These are phyloP conservation scores for Coemansia sp. DNA, from an alignment of 192 early-diverging fungal genomes.

Conservation along the genomic window DNA sequence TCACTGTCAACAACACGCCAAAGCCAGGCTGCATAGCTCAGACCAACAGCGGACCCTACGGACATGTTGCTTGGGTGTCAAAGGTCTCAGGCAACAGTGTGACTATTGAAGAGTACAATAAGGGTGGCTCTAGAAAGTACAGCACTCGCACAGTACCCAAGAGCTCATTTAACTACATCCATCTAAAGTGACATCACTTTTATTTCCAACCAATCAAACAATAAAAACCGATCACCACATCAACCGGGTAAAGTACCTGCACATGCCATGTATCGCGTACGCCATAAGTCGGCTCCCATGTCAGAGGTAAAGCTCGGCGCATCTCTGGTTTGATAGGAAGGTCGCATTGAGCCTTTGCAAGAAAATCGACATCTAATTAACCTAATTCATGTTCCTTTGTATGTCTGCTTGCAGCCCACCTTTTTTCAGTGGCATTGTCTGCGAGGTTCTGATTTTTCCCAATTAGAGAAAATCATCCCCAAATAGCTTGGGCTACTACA, in stretches of 20 bases:
- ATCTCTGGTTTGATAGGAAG: not conserved
- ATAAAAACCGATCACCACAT: not conserved
- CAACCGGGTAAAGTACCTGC: not conserved
- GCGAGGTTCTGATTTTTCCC: not conserved
- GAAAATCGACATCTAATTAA: not conserved
- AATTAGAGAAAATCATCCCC: not conserved
- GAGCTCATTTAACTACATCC: conserved; percentile 44
- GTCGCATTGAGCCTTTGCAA: not conserved
- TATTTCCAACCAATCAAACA: not conserved
- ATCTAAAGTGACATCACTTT: conserved; percentile 19
- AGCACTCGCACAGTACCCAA: conserved; percentile 30
- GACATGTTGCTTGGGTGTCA: conserved; percentile 44
- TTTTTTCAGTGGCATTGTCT: not conserved
- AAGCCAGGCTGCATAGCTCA: conserved; percentile 22
- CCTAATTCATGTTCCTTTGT: not conserved
- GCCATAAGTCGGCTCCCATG: not conserved
- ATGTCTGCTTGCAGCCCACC: not conserved
- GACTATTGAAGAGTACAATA: conserved; percentile 50
- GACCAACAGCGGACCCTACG: conserved; percentile 14
- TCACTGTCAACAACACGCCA: conserved; percentile 23
- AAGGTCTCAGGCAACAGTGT: conserved; percentile 41
- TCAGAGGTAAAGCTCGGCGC: not conserved
- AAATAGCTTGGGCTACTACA: not conserved
- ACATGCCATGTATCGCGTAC: not conserved
- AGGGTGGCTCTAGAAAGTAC: conserved; percentile 14